These are phyloP conservation scores for barley (Hordeum vulgare) DNA, from an alignment of 176 grass and related monocot species.

Conservation along the genomic window MorexV3_pseudomolecules_assembly NC_058522.1:475529929-475530428, in stretches of 20 bases:
- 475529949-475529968: conserved; percentile 88
- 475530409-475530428: conserved; percentile 55
- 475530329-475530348: neutral
- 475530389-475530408: neutral
- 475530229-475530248: neutral
- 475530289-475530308: neutral
- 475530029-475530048: conserved; percentile 92
- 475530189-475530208: neutral
- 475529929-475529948: conserved; percentile 75
- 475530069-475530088: conserved; percentile 73
- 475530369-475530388: neutral
- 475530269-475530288: neutral
- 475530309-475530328: no score
- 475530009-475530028: conserved; percentile 76
- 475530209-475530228: neutral
- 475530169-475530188: conserved; percentile 89
- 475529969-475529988: conserved; percentile 73
- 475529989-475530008: conserved; percentile 94
- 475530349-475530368: neutral
- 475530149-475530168: conserved; percentile 92
- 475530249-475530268: neutral
- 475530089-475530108: conserved; percentile 70
- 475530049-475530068: conserved; percentile 82
- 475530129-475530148: conserved; percentile 90
- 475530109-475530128: conserved; percentile 85